Base-by-base conservation (phyloP, 192 early-diverging fungal species). In the Geosiphon pyriformis region DNA sequence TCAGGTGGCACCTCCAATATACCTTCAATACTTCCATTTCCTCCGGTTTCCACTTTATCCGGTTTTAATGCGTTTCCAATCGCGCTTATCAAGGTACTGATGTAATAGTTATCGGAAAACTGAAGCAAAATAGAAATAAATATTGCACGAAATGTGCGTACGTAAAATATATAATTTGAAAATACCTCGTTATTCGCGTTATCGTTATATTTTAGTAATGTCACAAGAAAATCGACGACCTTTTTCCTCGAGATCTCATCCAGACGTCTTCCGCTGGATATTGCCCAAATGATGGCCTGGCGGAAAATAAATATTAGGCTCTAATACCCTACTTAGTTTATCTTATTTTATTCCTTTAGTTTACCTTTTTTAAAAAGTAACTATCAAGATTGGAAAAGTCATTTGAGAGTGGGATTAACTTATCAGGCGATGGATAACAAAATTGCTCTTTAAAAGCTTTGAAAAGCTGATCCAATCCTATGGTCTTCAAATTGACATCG, bases 161-260 rank as follows among this genome's bases (percentile, higher is more conserved):
- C 0, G 11, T 1, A 37, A 25, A 52, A 67, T 1, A 46, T 27
- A 67, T n/a, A 48, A 6, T 23, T 20, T 29, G 2, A 55, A 10
- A 8, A 22, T 32, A 64, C 35, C 15, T 20, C 11, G n/a, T 73
- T 76, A 82, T 81, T 69, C 50, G 89, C 87, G 69, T 97, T 99
- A 74, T 97, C 94, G 74, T 99, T 99, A 75, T 88, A 93, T 46
- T 84, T 76, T 56, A 97, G 77, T n/a, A 94, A 74, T 29, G 87
- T 83, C 57, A 94, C 61, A 31, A 99, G 61, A 29, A 93, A 79
- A 8, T 81, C 68, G 0, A 90, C 83, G 3, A 87, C 82, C 7
- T 78, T 76, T 18, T 74, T 50, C 6, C 89, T 90, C 1, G 88
- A 80, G 48, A 83, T 75, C 23, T 84, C 87, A 59, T 82, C 68